phyloP scores from a whole-genome alignment of 2,329 filamentous ascomycete genomes.

The Rutstroemia sp. region DNA sequence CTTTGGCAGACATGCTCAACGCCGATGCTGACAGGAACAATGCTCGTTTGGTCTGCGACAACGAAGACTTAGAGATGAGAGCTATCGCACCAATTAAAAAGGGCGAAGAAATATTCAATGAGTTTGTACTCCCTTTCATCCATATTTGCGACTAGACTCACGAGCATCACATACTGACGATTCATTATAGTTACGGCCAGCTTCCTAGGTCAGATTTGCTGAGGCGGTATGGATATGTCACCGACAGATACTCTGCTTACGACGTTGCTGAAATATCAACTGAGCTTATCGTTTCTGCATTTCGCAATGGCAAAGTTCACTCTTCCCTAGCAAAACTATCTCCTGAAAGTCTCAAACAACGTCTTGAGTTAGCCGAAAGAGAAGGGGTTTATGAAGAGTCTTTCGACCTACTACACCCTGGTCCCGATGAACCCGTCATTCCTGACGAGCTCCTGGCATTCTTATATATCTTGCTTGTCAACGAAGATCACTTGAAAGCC shows the following conservation, averaged over 20 bases:
- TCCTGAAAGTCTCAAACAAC: conserved; percentile 22
- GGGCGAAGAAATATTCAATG: conserved; percentile 60
- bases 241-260: conserved; percentile 54
- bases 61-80: conserved; percentile 50
- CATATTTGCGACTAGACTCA: background rate
- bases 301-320: conserved; percentile 12
- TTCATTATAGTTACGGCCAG: conserved; percentile 44
- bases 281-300: conserved; percentile 35
- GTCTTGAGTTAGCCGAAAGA: conserved; percentile 40
- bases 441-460: conserved; percentile 32
- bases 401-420: conserved; percentile 42
- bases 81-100: conserved; percentile 47
- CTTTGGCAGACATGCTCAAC: conserved; percentile 64
- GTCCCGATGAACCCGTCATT: conserved; percentile 23
- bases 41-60: conserved; percentile 34
- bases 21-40: conserved; percentile 62
- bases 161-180: background rate
- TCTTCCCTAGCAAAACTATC: conserved; percentile 18
- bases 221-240: conserved; percentile 61
- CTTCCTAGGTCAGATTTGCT: conserved; percentile 60
- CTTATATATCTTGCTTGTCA: conserved; percentile 37
- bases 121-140: conserved; percentile 26
- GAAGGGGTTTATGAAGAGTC: conserved; percentile 53
- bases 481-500: conserved; percentile 31
- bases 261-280: conserved; percentile 59